Evolutionary conservation across 345 rosid species (phyloP).

Genomic region (Eucalyptus erythrocorys): DNA sequence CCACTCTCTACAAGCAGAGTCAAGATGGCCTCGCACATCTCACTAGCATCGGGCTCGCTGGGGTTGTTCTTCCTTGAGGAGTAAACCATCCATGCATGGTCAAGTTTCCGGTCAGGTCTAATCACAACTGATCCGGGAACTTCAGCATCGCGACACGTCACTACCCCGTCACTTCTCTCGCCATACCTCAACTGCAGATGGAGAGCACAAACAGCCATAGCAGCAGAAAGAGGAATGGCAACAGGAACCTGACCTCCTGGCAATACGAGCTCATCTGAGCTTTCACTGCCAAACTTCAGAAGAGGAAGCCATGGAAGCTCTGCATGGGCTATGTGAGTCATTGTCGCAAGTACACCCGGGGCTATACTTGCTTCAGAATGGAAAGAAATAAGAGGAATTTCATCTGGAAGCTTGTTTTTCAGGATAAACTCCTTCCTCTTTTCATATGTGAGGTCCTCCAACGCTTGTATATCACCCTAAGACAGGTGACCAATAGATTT

Average conservation of each 20-base stretch:
- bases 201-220: constrained; percentile 46
- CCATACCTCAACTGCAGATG: constrained; percentile 59
- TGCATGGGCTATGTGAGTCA: constrained; percentile 61
- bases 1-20: constrained; percentile 45
- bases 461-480: constrained; percentile 57
- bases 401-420: constrained; percentile 42
- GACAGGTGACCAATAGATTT: not conserved
- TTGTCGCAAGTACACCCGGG: constrained; percentile 44
- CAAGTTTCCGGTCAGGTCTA: constrained; percentile 38
- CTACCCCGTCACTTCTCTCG: constrained; percentile 61
- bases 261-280: constrained; percentile 2
- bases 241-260: constrained; percentile 40
- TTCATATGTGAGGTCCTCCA: constrained; percentile 60
- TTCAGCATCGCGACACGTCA: constrained; percentile 53
- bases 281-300: constrained; percentile 12
- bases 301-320: constrained; percentile 60
- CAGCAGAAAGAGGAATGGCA: constrained; percentile 46
- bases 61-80: constrained; percentile 27
- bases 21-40: constrained; percentile 64
- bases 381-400: constrained; percentile 49
- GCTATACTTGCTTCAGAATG: constrained; percentile 41
- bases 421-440: constrained; percentile 42
- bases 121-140: constrained; percentile 59
- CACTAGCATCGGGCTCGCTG: constrained; percentile 26
- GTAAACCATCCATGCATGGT: constrained; percentile 69